Conservation (phyloP, 768 basidiomycete species). For the Chalciporus sphaerocephalus region DNA sequence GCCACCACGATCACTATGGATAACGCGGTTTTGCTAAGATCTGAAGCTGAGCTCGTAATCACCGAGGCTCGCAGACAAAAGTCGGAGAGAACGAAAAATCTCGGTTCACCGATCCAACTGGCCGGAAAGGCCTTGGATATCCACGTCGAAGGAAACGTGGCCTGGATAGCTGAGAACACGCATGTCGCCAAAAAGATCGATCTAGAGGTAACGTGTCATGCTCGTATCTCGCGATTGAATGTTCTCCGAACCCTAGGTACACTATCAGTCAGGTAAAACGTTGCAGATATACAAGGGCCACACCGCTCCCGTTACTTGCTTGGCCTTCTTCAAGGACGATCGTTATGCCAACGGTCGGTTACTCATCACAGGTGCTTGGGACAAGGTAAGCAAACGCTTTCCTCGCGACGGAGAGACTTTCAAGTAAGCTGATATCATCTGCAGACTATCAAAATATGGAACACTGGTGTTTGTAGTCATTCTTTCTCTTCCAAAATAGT, state of each 20-base stretch:
- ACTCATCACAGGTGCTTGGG: conserved; percentile 93
- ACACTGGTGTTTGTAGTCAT: conserved; percentile 53
- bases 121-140: conserved; percentile 71
- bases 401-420: not conserved
- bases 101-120: conserved; percentile 79
- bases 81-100: conserved; percentile 58
- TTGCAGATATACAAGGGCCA: conserved; percentile 77
- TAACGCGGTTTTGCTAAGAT: conserved; percentile 25
- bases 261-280: conserved; percentile 71
- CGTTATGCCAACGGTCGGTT: conserved; percentile 41
- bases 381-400: conserved; percentile 48
- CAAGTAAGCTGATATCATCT: conserved; percentile 7
- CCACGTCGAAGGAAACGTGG: conserved; percentile 56
- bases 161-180: conserved; percentile 89
- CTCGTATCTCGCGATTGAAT: conserved; percentile 7
- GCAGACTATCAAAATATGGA: conserved; percentile 86
- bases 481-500: not conserved
- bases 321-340: conserved; percentile 58
- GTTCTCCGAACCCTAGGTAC: conserved; percentile 8
- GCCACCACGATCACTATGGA: conserved; percentile 20
- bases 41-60: conserved; percentile 31
- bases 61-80: conserved; percentile 61
- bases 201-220: conserved; percentile 53
- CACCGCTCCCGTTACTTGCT: conserved; percentile 79
- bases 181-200: conserved; percentile 68